Evolutionary conservation across 768 basidiomycete genomes (phyloP), one percentile per base, ranked within the genome.

Genomic region (Postia placenta): DNA sequence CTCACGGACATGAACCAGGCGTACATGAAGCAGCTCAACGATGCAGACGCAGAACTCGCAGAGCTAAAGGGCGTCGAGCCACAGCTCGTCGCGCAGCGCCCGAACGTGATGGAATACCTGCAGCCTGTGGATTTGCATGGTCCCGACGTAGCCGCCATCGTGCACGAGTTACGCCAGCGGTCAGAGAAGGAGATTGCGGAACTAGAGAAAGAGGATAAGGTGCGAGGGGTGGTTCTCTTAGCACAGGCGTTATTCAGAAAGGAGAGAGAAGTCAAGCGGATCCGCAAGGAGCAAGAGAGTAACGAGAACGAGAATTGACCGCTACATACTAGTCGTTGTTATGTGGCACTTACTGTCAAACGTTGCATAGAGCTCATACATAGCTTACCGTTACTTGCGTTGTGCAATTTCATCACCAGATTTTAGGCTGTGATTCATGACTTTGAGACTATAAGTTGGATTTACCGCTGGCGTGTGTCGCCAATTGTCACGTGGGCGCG

Each of bases 1-100:
- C 46, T 47, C 24, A 39, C 22, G 5, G 46, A 47, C 15, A 35
- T 47, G 28, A 27, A 46, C 28, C n/a, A 35, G 30, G 27, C 30
- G 26, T 46, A 47, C 37, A 47, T 47, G 46, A 37, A 39, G 36
- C 46, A 47, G 46, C 46, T 47, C 36, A 26, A 35, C 46, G 23
- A 39, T 37, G 46, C 46, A 2, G 46, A 47, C 37, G 37, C 25
- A 5, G 46, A 47, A 37, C 46, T 47, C 37, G 46, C 46, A 11
- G 46, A 47, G 37, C 46, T 47, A 20, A 47, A 19, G 19, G 24
- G 37, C 22, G 24, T 26, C 25, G n/a, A 19, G 17, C 15, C 28
- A 12, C 28, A 47, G n/a, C 19, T 24, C 14, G 20, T 47, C 24
- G 45, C 26, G 17, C 45, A 27, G 11, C 45, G 46, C 22, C 4